Base-by-base conservation (phyloP, 352 stramenopile species). In the Phytophthora crassamura region DNA sequence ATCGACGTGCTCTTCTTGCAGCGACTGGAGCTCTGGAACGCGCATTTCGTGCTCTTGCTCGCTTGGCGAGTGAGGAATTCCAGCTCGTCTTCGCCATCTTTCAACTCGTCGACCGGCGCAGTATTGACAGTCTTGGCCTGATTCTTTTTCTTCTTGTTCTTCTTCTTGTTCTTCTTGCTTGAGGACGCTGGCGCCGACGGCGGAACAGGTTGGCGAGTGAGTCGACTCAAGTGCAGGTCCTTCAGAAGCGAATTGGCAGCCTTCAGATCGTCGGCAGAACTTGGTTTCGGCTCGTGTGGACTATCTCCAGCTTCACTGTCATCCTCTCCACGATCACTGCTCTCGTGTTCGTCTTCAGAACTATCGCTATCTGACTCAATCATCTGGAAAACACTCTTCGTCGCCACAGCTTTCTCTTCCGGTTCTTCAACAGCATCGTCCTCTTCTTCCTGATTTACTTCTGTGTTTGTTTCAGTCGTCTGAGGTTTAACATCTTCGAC, bases 1-100 rank as follows among this genome's bases (percentile, higher is more conserved):
- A 86, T 78, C 4, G 58, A 62, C 2, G 72, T 80, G 51, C 68
- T 90, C 69, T 91, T 90, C 42, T 82, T 83, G 51, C 86, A 94
- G 34, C 71, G 68, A 16, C 50, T 59, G 7, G 63, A 66, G 12
- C 46, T 58, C 51, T 89, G 72, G 48, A 85, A 90, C 9, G 76
- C 74, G 56, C 88, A 94, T 12, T 49, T 81, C 2, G 58, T 74
- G 56, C 69, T 90, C 33, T 74, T 75, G 30, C 68, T 80, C 6
- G 82, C 81, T 60, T 92, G 70, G 2, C 73, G 77, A 38, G 79
- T 83, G 32, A 96, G 76, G 64, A 89, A 94, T 39, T 69, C 83
- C n/a, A 93, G 55, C 45, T 94, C 85, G 35, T 91, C 78, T 52
- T 93, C 82, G 28, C 69, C 72, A 1, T 88, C 81, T 46, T 76